These are phyloP conservation scores for Wickerhamiella spandovensis DNA, from an alignment of 805 yeast genomes.

Conservation along the genomic window DNA sequence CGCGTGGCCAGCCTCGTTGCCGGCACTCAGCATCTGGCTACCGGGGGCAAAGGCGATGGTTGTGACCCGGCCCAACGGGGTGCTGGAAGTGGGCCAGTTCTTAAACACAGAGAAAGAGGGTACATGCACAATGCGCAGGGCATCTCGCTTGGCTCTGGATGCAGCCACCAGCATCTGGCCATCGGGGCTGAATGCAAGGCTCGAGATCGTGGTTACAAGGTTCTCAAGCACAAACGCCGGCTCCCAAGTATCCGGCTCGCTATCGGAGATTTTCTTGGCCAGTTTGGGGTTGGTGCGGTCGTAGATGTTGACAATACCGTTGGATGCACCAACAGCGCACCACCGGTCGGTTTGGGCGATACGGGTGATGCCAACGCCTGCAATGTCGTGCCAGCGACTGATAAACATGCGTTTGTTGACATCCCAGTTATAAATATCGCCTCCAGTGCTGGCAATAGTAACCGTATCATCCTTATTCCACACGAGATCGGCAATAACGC, in stretches of 20 bases:
- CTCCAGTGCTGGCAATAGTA: constrained; percentile 56
- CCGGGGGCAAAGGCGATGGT: constrained; percentile 64
- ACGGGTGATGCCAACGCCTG: constrained; percentile 73
- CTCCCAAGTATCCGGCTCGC: constrained; percentile 26
- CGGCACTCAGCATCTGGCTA: constrained; percentile 73
- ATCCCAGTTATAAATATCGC: constrained; percentile 84
- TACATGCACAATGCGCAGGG: constrained; percentile 72
- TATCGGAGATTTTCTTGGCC: constrained; percentile 19
- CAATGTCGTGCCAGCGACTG: constrained; percentile 71
- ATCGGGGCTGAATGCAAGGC: constrained; percentile 63
- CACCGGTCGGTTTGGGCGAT: constrained; percentile 66
- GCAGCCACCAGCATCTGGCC: constrained; percentile 84
- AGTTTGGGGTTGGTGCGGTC: constrained; percentile 34
- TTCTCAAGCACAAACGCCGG: constrained; percentile 63
- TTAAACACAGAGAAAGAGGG: constrained; percentile 76
- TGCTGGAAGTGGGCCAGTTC: constrained; percentile 96
- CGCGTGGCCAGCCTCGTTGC: constrained; percentile 81
- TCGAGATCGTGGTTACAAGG: constrained; percentile 66
- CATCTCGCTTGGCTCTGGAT: constrained; percentile 73
- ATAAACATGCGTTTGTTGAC: constrained; percentile 36
- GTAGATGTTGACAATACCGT: constrained; percentile 82
- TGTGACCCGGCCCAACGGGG: constrained; percentile 93
- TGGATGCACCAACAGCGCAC: constrained; percentile 78
- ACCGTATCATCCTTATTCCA: constrained; percentile 39
- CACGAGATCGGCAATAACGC: constrained; percentile 68